Conservation (phyloP, 2,329 filamentous ascomycete species). For the Rutstroemia sp. region DNA sequence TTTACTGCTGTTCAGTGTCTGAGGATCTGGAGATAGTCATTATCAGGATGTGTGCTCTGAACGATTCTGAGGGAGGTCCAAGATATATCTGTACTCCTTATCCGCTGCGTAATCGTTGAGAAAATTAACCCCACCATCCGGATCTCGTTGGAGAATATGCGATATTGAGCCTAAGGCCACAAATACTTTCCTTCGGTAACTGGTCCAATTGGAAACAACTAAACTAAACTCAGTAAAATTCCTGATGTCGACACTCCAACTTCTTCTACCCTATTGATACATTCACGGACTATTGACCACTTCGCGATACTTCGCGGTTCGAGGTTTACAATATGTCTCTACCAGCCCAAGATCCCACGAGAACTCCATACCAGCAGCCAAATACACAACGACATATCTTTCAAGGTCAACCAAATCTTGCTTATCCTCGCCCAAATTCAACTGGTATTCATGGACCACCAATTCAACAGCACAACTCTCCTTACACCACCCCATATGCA, state of each 20-base stretch:
- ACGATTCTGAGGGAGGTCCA: too few relatives aligned
- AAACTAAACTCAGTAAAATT: conserved; percentile 7
- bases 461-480: conserved; percentile 22
- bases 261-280: conserved; percentile 8
- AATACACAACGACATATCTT: conserved; percentile 12
- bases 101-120: too few relatives aligned
- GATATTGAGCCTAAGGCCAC: neutral
- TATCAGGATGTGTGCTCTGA: too few relatives aligned
- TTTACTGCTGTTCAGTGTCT: too few relatives aligned
- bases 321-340: conserved; percentile 21
- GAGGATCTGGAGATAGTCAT: too few relatives aligned
- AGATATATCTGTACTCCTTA: too few relatives aligned
- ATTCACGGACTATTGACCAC: conserved; percentile 10
- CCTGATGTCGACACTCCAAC: conserved; percentile 9
- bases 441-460: conserved; percentile 21
- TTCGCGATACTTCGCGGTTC: conserved; percentile 4
- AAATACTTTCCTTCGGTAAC: neutral
- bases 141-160: too few relatives aligned
- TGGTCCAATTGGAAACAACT: neutral
- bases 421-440: conserved; percentile 20
- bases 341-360: conserved; percentile 20
- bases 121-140: too few relatives aligned
- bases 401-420: conserved; percentile 21
- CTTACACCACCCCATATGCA: conserved; percentile 27
- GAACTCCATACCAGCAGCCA: conserved; percentile 13